Evolutionary conservation across 805 yeast species (phyloP), one percentile per base, ranked within the genome.

Genomic region (Metschnikowia koreensis): DNA sequence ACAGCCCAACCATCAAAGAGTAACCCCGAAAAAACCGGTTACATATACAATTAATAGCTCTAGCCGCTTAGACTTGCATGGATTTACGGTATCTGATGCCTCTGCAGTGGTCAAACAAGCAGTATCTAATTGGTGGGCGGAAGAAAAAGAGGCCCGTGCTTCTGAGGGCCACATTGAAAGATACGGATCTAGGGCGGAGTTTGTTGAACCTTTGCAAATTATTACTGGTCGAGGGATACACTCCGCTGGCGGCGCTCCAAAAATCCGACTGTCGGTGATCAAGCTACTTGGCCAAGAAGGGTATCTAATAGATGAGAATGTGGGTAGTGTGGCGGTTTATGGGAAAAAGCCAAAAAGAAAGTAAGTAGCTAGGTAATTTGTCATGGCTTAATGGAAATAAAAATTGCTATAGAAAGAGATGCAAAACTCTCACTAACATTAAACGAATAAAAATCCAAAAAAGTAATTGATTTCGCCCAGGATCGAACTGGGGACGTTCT

Each of bases 161-260:
- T 48, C 62, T 6, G 68, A 71, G 22, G 81, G 82, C 0, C 71
- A 66, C 6, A 60, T 73, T 26, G 51, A 65, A 6, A 54, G 63
- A 28, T 66, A 62, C 47, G 71, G 76, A 1, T 52, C 68, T 0
- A 66, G 64, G 29, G 83, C 76, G 0, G 50, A 59, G 10, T 70
- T 72, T 62, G 73, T 80, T 1, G 70, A 66, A 0, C 79, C 81
- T 0, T 59, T 86, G 7, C 62, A 53, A 1, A 67, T 87, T 0
- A 67, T 86, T 11, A 85, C 93, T 0, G 93, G 94, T 0, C 67
- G 89, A 56, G 94, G 94, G 0, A 60, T 83, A 6, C 94, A 87
- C 64, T 83, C 89, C 43, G 71, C 63, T 1, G 81, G 79, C 6
- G 89, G 90, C 0, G 61, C 69, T 1, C 73, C 87, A 1, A 76